Percentiles rank a stretch among this genome's conserved stretches.
Conservation (phyloP, 139 green algal genomes). For the Coelastrella sp. region DNA sequence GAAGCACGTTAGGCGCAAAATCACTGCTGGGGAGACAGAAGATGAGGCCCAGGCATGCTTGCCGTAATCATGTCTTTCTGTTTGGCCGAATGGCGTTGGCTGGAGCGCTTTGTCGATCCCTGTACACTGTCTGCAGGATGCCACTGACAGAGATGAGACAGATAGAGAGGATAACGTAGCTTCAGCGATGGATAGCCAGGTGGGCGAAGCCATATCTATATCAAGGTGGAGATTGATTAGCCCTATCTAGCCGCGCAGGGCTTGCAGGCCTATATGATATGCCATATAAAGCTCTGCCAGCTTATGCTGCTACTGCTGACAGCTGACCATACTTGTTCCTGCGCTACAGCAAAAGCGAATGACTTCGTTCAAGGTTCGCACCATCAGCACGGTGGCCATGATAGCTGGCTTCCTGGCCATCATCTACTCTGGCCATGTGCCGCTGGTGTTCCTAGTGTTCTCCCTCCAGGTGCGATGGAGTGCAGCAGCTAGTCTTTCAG, state of each 20-base stretch:
- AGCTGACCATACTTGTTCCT: background rate
- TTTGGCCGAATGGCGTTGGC: background rate
- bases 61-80: background rate
- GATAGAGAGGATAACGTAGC: background rate
- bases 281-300: background rate
- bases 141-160: constrained; percentile 31
- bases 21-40: background rate
- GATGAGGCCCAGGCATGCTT: background rate
- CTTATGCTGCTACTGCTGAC: background rate
- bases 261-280: background rate
- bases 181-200: background rate
- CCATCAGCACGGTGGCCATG: constrained; percentile 82
- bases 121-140: background rate
- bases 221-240: background rate
- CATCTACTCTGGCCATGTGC: constrained; percentile 88
- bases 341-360: constrained; percentile 60
- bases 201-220: background rate
- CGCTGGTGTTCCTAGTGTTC: constrained; percentile 87
- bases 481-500: background rate
- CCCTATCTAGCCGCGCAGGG: background rate
- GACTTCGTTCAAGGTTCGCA: constrained; percentile 75
- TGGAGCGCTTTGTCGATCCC: background rate
- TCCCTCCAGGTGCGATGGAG: constrained; percentile 88
- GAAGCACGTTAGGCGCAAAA: background rate
- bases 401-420: constrained; percentile 80